A percentile compares a stretch with the other conserved stretches of the same genome.
These are phyloP conservation scores for Zymoseptoria passerinii DNA, from an alignment of 2,329 filamentous ascomycete genomes.

Conservation along the genomic window DNA sequence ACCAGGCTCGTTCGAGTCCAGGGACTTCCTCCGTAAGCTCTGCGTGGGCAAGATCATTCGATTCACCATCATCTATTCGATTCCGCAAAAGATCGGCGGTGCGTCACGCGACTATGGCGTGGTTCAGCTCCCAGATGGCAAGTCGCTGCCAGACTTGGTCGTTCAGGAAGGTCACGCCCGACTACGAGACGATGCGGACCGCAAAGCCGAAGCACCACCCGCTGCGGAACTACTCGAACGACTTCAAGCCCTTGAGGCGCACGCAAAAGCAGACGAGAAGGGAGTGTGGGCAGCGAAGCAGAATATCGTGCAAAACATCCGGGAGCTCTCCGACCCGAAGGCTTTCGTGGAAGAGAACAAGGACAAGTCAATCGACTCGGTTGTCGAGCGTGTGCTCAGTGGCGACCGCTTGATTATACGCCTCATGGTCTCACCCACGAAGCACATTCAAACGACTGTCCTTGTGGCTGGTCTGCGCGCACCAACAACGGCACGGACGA, in stretches of 20 bases:
- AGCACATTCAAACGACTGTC: slow-evolving; percentile 83
- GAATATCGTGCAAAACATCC: slow-evolving; percentile 62
- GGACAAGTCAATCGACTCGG: slow-evolving; percentile 66
- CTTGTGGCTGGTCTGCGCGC: slow-evolving; percentile 82
- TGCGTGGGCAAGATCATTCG: slow-evolving; percentile 80
- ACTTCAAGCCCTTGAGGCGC: slow-evolving; percentile 66
- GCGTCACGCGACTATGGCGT: slow-evolving; percentile 78
- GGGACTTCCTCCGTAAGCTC: slow-evolving; percentile 79
- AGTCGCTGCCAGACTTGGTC: slow-evolving; percentile 68
- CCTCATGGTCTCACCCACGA: slow-evolving; percentile 67
- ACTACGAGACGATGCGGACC: slow-evolving; percentile 86
- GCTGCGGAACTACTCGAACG: slow-evolving; percentile 62
- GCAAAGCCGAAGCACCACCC: slow-evolving; percentile 79
- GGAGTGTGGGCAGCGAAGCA: slow-evolving; percentile 69
- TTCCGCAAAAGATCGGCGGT: slow-evolving; percentile 54
- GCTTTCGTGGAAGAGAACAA: slow-evolving; percentile 74
- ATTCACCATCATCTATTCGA: slow-evolving; percentile 77
- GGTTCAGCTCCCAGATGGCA: slow-evolving; percentile 67
- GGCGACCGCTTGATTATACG: slow-evolving; percentile 85
- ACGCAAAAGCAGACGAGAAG: slow-evolving; percentile 69
- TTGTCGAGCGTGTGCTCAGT: slow-evolving; percentile 84
- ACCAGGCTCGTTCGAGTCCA: slow-evolving; percentile 85
- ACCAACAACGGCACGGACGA: slow-evolving; percentile 78
- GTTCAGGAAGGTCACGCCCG: slow-evolving; percentile 88
- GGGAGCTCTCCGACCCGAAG: slow-evolving; percentile 70